Conservation (phyloP, 169 alveolate species). For the Plasmodium blacklocki region DNA sequence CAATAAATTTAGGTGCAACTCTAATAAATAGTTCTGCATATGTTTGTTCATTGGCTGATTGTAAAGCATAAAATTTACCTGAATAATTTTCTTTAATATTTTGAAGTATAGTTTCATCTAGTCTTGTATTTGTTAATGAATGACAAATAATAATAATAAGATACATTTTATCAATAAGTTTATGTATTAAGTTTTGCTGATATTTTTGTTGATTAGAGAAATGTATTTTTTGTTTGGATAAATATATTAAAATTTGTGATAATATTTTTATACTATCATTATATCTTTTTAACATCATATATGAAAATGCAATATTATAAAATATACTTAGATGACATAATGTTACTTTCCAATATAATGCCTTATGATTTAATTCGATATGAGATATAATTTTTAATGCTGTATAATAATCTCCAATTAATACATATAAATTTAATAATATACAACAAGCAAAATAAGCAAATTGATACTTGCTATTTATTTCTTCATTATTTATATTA, state of each 20-base stretch:
- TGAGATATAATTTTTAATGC: slow-evolving; percentile 83
- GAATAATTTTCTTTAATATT: slow-evolving; percentile 88
- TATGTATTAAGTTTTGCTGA: slow-evolving; percentile 84
- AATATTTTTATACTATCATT: slow-evolving; percentile 84
- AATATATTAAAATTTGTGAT: slow-evolving; percentile 83
- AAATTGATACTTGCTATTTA: slow-evolving; percentile 49
- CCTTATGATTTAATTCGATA: slow-evolving; percentile 81
- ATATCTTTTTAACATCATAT: slow-evolving; percentile 90
- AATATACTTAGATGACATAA: slow-evolving; percentile 86
- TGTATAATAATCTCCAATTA: slow-evolving; percentile 87
- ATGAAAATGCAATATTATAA: slow-evolving; percentile 87
- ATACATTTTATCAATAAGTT: slow-evolving; percentile 87
- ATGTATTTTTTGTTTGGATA: slow-evolving; percentile 84
- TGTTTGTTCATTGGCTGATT: slow-evolving; percentile 85
- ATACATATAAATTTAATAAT: slow-evolving; percentile 80
- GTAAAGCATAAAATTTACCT: slow-evolving; percentile 86
- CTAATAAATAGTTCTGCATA: slow-evolving; percentile 83
- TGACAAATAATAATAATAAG: slow-evolving; percentile 86
- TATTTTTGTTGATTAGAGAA: slow-evolving; percentile 82
- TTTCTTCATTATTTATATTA: slow-evolving; percentile 41
- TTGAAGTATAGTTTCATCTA: slow-evolving; percentile 86
- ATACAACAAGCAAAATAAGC: slow-evolving; percentile 44
- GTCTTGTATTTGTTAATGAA: slow-evolving; percentile 77
- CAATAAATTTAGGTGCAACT: slow-evolving; percentile 89
- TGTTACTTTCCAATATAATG: slow-evolving; percentile 88